Percentiles rank a stretch among this genome's conserved stretches.
Conservation (phyloP, 2,329 filamentous ascomycete species). For the Monosporascus sp. region DNA sequence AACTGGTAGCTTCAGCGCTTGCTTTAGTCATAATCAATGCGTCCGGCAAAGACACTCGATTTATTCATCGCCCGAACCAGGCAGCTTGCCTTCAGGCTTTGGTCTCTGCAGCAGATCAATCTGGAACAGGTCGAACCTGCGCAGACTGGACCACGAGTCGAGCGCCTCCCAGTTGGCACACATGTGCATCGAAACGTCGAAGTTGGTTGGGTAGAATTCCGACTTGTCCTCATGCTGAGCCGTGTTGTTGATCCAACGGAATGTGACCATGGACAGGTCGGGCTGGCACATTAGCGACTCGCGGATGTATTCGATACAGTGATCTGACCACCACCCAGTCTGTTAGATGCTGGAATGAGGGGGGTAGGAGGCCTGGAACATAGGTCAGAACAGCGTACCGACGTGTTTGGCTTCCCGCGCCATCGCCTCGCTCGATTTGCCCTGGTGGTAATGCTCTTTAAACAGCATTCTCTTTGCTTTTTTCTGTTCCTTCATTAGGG, state of each 20-base stretch:
- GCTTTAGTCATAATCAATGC: too few species aligned
- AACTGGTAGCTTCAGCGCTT: too few species aligned
- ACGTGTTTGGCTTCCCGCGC: constrained; percentile 4
- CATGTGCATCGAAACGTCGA: constrained; percentile 4
- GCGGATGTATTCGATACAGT: constrained; percentile 7
- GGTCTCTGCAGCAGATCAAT: constrained; percentile 5
- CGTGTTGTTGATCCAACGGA: constrained; percentile 8
- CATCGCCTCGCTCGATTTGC: constrained; percentile 2
- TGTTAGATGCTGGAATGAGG: too few species aligned
- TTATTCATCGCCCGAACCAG: too few species aligned
- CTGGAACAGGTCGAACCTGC: constrained; percentile 5
- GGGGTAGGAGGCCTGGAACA: too few species aligned
- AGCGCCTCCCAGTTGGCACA: constrained; percentile 6
- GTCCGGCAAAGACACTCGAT: too few species aligned
- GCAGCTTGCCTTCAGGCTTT: neutral
- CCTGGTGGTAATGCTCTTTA: constrained; percentile 4
- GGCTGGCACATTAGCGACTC: constrained; percentile 7
- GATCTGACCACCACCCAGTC: neutral
- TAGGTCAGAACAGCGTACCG: neutral
- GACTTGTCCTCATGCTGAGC: constrained; percentile 5
- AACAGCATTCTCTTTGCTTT: constrained; percentile 6
- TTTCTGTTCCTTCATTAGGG: neutral
- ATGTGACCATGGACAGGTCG: constrained; percentile 6
- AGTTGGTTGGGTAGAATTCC: constrained; percentile 6
- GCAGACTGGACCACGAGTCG: constrained; percentile 4